A percentile compares a stretch with the other conserved stretches of the same genome.
Evolutionary conservation across 441 rosid genomes (phyloP).

Genomic region (Iberis amara): DNA sequence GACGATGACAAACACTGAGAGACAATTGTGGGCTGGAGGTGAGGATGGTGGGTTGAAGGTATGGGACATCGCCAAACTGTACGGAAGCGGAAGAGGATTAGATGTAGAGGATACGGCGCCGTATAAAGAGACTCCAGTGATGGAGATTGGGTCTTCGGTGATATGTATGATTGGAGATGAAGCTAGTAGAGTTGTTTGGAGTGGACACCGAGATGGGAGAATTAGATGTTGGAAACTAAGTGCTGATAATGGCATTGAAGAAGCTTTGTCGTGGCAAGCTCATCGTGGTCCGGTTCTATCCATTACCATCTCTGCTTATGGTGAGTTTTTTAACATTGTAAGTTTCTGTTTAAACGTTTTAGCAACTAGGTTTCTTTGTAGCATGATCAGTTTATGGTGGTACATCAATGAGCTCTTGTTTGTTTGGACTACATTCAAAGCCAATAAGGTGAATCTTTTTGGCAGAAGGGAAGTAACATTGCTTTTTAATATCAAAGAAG

Average conservation of each 20-base stretch:
- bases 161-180: conserved; percentile 54
- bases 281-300: conserved; percentile 63
- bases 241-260: conserved; percentile 31
- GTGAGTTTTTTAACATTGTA: conserved; percentile 23
- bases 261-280: conserved; percentile 52
- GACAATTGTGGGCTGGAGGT: conserved; percentile 53
- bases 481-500: conserved; percentile 1
- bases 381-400: neutral
- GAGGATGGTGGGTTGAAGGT: conserved; percentile 49
- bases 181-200: conserved; percentile 50
- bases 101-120: conserved; percentile 50
- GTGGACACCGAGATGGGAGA: conserved; percentile 61
- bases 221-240: conserved; percentile 48
- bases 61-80: conserved; percentile 46
- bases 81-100: conserved; percentile 31
- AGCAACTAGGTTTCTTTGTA: neutral
- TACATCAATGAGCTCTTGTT: too few relatives aligned
- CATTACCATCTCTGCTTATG: conserved; percentile 44
- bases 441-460: too few relatives aligned
- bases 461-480: neutral
- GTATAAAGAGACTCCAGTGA: conserved; percentile 38
- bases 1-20: conserved; percentile 41
- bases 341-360: neutral
- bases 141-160: conserved; percentile 34
- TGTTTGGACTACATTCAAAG: too few relatives aligned